A percentile compares a stretch with the other conserved stretches of the same genome.
Evolutionary conservation across 441 rosid species (phyloP).

Genomic region (Brassica hybrid): DNA sequence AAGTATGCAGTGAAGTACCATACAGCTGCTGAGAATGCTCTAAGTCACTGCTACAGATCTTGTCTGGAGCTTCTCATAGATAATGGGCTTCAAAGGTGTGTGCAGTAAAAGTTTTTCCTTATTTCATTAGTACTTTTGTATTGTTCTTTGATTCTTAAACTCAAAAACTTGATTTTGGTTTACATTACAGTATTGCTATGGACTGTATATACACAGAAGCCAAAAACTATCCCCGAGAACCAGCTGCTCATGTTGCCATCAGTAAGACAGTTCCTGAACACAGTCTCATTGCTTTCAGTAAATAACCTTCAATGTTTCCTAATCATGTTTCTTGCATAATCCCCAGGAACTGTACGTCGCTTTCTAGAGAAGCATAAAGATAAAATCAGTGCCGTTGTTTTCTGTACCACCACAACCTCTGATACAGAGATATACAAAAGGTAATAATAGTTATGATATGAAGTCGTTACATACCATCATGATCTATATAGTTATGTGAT

Average conservation of each 20-base stretch:
- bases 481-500: no score
- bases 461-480: no score
- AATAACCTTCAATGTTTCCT: constrained; percentile 21
- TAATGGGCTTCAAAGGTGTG: constrained; percentile 83
- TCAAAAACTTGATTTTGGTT: constrained; percentile 43
- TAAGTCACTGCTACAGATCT: constrained; percentile 97
- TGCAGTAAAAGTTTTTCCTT: constrained; percentile 5
- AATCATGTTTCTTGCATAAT: constrained; percentile 41
- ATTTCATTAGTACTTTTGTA: neutral
- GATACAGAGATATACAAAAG: constrained; percentile 92
- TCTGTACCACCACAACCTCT: constrained; percentile 81
- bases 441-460: constrained; percentile 39
- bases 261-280: constrained; percentile 58
- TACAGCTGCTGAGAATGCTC: constrained; percentile 99
- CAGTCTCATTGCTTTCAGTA: constrained; percentile 19
- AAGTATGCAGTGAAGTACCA: constrained; percentile 99
- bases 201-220: constrained; percentile 96
- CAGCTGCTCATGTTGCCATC: constrained; percentile 99
- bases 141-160: neutral
- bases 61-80: constrained; percentile 97
- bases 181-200: constrained; percentile 83
- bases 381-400: constrained; percentile 85
- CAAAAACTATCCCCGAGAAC: constrained; percentile 98
- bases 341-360: constrained; percentile 91
- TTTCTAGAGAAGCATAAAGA: constrained; percentile 96